Evolutionary conservation across 2,329 filamentous ascomycete genomes (phyloP).

Genomic region (Fusarium fracticaudum): DNA sequence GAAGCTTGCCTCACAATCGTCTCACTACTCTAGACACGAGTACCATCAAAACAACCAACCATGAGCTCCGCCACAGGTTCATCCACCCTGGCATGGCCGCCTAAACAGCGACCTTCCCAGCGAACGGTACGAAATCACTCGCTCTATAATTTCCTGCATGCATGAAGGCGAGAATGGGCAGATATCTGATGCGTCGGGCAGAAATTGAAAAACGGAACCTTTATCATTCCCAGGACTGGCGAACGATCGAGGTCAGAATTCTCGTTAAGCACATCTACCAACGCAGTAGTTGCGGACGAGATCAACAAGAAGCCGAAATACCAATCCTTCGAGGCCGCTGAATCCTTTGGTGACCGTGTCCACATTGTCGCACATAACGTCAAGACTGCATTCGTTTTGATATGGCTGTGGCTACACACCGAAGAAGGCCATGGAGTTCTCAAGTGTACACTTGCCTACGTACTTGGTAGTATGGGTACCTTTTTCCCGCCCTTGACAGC

Average conservation of each 20-base stretch:
- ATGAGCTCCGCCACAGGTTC: slow-evolving; percentile 50
- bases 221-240: slow-evolving; percentile 86
- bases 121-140: slow-evolving; percentile 52
- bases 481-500: slow-evolving; percentile 78
- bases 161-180: not conserved
- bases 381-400: slow-evolving; percentile 55
- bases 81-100: slow-evolving; percentile 51
- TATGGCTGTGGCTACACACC: slow-evolving; percentile 69
- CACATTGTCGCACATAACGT: slow-evolving; percentile 50
- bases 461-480: slow-evolving; percentile 86
- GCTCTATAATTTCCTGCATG: not conserved
- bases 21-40: slow-evolving; percentile 30
- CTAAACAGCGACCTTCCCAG: slow-evolving; percentile 55
- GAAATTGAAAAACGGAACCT: slow-evolving; percentile 85
- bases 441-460: slow-evolving; percentile 91
- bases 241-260: slow-evolving; percentile 84
- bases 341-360: slow-evolving; percentile 49
- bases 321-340: slow-evolving; percentile 33
- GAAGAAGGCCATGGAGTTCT: slow-evolving; percentile 81
- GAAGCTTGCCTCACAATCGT: slow-evolving; percentile 28
- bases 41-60: slow-evolving; percentile 52
- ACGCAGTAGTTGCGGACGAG: slow-evolving; percentile 28
- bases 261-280: slow-evolving; percentile 70
- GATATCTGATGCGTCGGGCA: slow-evolving; percentile 45
- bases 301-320: slow-evolving; percentile 27